These are phyloP conservation scores for Graphilbum sp. DNA, from an alignment of 2,329 filamentous ascomycete genomes.

Conservation along the genomic window DNA sequence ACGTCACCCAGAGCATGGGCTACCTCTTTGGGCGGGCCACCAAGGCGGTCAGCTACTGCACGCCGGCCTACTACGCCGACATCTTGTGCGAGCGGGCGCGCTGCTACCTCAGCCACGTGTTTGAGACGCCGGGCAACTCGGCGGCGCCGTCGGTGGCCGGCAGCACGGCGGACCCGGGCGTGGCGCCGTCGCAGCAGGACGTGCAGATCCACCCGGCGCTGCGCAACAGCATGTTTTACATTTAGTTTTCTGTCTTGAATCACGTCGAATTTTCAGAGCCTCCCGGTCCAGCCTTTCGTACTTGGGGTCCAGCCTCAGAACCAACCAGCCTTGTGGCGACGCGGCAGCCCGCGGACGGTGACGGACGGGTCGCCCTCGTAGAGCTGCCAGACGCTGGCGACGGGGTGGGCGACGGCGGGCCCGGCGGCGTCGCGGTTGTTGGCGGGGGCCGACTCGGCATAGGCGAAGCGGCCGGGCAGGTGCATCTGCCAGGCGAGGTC, in stretches of 20 bases:
- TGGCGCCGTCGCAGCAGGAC: background rate
- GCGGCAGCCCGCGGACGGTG: too few species aligned
- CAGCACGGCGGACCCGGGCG: background rate
- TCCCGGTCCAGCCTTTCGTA: too few species aligned
- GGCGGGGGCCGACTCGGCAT: too few species aligned
- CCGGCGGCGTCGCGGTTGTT: too few species aligned
- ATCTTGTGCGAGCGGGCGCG: slow-evolving; percentile 65
- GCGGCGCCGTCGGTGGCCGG: background rate
- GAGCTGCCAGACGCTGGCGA: too few species aligned
- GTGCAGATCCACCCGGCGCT: background rate
- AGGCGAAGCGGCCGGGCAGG: too few species aligned
- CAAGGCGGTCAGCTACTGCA: slow-evolving; percentile 76
- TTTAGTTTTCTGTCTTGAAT: background rate
- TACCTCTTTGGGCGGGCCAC: slow-evolving; percentile 75
- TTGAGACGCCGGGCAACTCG: slow-evolving; percentile 1
- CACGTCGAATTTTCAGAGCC: too few species aligned
- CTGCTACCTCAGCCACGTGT: slow-evolving; percentile 30
- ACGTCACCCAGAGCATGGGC: slow-evolving; percentile 62
- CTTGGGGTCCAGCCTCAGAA: too few species aligned
- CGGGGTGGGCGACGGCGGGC: too few species aligned
- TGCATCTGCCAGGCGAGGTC: too few species aligned
- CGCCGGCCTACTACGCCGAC: slow-evolving; percentile 83
- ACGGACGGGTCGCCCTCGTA: too few species aligned
- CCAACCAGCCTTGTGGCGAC: too few species aligned
- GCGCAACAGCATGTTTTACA: slow-evolving; percentile 4